Evolutionary conservation across 495 filamentous ascomycete species (phyloP), one percentile per base, ranked within the genome.

Genomic region (Talaromyces proteolyticus): DNA sequence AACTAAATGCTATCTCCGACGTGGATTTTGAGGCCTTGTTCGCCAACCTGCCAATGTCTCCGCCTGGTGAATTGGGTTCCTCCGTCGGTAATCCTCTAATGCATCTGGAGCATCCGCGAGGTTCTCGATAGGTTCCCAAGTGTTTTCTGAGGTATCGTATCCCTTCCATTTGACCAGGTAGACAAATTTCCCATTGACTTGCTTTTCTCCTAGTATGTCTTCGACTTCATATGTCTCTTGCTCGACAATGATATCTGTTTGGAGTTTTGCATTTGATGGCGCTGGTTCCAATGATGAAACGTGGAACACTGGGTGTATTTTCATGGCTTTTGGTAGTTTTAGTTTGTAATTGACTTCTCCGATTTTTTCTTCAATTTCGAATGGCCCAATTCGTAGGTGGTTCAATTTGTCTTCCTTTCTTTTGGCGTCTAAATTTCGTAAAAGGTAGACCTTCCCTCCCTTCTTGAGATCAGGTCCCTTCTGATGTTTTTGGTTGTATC

Each of bases 331-430:
- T 18, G 20, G 10, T 42, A 42, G 11, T 20, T 42, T 42, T 5
- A 42, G 10, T 17, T 42, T 42, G 10, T 42, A 42, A 42, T 42
- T 42, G 10, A 42, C 10, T 18, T 42, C 11, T n/a, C 40, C 20
- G 20, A 42, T 42, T 42, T 42, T 42, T 42, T 42, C 20, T 42
- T 42, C 20, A 42, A 42, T 42, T 20, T 42, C 20, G 20, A 42
- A 42, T 42, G 10, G 11, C 20, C 17, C 20, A 18, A 42, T 42
- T 20, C 11, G 12, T 42, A n/a, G n/a, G 20, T 42, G 20, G 11
- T 42, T 10, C 12, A 42, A 21, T 42, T 42, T 42, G 20, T 42
- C 20, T 4, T 21, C 20, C 20, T 8, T 4, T 42, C 20, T 2
- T 42, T 4, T 18, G 20, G 17, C 20, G 4, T 42, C 10, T 18